Conservation (phyloP, 129 eudicot genomes). For the Gnaphalium uliginosum region DNA sequence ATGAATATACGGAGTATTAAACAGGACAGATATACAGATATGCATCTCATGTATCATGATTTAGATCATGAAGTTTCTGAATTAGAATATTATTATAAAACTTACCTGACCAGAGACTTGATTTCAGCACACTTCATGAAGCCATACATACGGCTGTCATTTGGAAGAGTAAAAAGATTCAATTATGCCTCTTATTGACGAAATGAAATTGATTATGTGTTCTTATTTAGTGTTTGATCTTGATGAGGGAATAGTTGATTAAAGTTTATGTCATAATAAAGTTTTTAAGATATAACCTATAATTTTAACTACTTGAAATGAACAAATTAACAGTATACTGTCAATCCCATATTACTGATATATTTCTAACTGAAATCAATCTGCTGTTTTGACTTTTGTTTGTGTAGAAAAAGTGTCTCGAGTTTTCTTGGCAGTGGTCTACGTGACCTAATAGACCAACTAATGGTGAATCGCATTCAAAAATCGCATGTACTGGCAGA, state of each 20-base stretch:
- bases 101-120: background rate
- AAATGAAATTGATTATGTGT: background rate
- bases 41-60: too few relatives aligned
- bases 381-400: background rate
- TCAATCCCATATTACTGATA: too few relatives aligned
- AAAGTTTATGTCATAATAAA: background rate
- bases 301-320: too few relatives aligned
- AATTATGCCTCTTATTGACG: background rate
- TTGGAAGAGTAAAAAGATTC: background rate
- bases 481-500: conserved; percentile 20
- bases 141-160: background rate
- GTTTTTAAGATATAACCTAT: too few relatives aligned
- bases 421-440: conserved; percentile 59
- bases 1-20: too few relatives aligned
- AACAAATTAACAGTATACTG: too few relatives aligned
- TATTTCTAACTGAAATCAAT: background rate
- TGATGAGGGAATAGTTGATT: background rate
- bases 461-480: conserved; percentile 56
- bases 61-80: too few relatives aligned
- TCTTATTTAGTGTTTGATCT: background rate
- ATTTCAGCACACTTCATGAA: background rate
- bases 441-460: conserved; percentile 62
- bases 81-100: background rate
- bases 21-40: too few relatives aligned
- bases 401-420: conserved; percentile 73